These are phyloP conservation scores for Harringtonia aguacate DNA, from an alignment of 2,329 filamentous ascomycete species.

Conservation along the genomic window DNA sequence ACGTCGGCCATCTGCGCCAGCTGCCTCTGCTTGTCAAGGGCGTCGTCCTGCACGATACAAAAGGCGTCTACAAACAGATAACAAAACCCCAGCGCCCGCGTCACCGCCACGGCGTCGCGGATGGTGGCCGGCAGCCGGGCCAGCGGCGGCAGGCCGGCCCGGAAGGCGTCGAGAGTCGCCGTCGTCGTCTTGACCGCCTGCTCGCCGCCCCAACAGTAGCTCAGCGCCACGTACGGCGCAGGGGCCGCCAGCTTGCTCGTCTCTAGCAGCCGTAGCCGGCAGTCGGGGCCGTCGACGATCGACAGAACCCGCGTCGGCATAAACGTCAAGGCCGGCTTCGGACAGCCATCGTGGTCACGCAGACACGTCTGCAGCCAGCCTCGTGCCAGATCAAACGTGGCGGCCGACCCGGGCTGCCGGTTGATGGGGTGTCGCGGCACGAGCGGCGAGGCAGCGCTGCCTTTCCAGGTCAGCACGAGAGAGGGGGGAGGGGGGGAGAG, in stretches of 20 bases:
- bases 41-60: constrained; percentile 1
- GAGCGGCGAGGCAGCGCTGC: neutral
- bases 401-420: neutral
- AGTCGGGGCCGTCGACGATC: neutral
- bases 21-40: neutral
- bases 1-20: neutral
- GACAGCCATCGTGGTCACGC: neutral
- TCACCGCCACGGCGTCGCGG: neutral
- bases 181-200: neutral
- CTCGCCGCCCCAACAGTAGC: neutral
- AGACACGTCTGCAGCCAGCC: neutral
- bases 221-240: neutral
- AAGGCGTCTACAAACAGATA: neutral
- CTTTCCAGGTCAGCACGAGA: too few relatives aligned
- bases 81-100: neutral
- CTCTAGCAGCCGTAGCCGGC: too few relatives aligned
- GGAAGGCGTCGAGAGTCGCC: neutral
- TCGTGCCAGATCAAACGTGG: neutral
- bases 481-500: too few relatives aligned
- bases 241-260: too few relatives aligned
- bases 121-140: constrained; percentile 1
- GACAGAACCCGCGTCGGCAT: neutral
- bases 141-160: too few relatives aligned
- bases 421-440: neutral
- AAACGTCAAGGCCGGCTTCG: neutral